These are phyloP conservation scores for Claviceps arundinis DNA, from an alignment of 2,329 filamentous ascomycete genomes.

Conservation along the genomic window DNA sequence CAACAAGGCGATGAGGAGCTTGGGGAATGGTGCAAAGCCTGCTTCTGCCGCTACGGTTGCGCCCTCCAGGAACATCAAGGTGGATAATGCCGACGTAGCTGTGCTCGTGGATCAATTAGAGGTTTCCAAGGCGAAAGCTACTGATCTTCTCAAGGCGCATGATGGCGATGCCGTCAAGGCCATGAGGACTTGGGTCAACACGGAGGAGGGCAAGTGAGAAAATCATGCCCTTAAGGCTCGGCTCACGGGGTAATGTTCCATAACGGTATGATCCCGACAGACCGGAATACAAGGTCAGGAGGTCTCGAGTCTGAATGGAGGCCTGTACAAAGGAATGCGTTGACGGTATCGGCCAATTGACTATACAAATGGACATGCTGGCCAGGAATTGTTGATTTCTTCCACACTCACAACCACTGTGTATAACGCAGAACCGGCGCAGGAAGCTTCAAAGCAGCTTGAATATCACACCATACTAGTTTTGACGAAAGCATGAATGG, in stretches of 20 bases:
- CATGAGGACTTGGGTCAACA: conserved; percentile 41
- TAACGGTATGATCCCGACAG: background rate
- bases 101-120: conserved; percentile 63
- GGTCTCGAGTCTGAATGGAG: background rate
- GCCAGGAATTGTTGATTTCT: background rate
- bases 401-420: background rate
- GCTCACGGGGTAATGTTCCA: background rate
- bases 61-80: conserved; percentile 52
- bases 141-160: conserved; percentile 57
- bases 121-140: conserved; percentile 56
- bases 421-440: background rate
- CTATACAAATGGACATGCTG: background rate
- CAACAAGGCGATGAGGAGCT: conserved; percentile 56
- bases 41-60: conserved; percentile 15
- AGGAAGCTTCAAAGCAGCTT: background rate
- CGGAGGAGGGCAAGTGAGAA: conserved; percentile 7
- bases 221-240: background rate
- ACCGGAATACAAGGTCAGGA: background rate
- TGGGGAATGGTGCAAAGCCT: conserved; percentile 28
- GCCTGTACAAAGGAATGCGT: no score
- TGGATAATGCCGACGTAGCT: conserved; percentile 57
- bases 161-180: conserved; percentile 58
- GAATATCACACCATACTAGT: background rate
- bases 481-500: background rate
- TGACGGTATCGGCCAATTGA: background rate